Evolutionary conservation across 345 rosid species (phyloP), one percentile per base, ranked within the genome.

Genomic region (Cardamine occulta): DNA sequence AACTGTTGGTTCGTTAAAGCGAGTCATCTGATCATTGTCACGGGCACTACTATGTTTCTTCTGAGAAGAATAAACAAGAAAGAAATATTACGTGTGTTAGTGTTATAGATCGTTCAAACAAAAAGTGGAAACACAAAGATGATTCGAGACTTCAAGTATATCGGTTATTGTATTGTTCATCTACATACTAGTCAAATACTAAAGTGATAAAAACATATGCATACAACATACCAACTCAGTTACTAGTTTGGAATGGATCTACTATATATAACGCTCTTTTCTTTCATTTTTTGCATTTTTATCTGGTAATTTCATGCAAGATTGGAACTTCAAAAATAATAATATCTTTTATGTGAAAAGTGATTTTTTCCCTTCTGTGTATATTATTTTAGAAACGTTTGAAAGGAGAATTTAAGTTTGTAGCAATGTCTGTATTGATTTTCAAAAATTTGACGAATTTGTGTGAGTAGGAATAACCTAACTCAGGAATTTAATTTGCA

Each of bases 21-120:
- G 21, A n/a, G 21, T 8, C n/a, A 45, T 44, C 21, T 10, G 57
- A 70, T 57, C 55, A 31, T 14, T 70, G 56, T 29, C 47, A 58
- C 10, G 15, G 34, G 18, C 49, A 44, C 15, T 42, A 19, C 66
- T 9, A 45, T 70, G 74, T n/a, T n/a, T n/a, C n/a, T 29, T 3
- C 66, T 70, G 66, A 70, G 23, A 13, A 7, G 8, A 3, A 3
- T 17, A 11, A 34, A 52, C 51, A 15, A 9, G 14, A 66, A 2
- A 32, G 2, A 47, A 7, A 47, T 13, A 44, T 47, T 45, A 45
- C 4, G 53, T 48, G 8, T 15, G 24, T 17, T 17, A 48, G 53
- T 48, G 53, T 48, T 47, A 17, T 11, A 17, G 4, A 17, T 47
- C 23, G 23, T 47, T 47, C 19, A 47, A 17, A 17, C 23, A 47